These are phyloP conservation scores for Hortiboletus rubellus DNA, from an alignment of 1,284 basidiomycete genomes.

Conservation along the genomic window DNA sequence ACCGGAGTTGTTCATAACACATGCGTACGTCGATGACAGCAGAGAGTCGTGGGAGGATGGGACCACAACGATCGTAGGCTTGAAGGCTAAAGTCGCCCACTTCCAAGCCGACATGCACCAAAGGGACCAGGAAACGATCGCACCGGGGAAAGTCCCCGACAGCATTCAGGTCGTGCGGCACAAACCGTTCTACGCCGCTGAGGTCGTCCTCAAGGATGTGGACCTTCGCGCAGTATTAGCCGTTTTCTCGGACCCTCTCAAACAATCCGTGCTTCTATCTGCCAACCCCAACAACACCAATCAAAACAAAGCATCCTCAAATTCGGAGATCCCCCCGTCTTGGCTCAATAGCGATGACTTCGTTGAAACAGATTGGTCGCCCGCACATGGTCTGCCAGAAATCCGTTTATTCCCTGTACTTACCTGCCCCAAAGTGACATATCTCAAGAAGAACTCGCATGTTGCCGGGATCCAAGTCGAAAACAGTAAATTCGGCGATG, in stretches of 20 bases:
- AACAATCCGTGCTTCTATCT: slow-evolving; percentile 53
- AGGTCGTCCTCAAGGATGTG: slow-evolving; percentile 78
- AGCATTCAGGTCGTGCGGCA: slow-evolving; percentile 62
- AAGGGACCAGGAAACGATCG: slow-evolving; percentile 77
- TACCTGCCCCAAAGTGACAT: slow-evolving; percentile 82
- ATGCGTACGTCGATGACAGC: slow-evolving; percentile 83
- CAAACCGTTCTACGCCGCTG: slow-evolving; percentile 93
- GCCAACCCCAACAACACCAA: slow-evolving; percentile 27
- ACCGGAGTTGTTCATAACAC: slow-evolving; percentile 80
- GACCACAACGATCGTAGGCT: slow-evolving; percentile 77
- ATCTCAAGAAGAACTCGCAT: slow-evolving; percentile 67
- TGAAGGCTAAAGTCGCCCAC: slow-evolving; percentile 79
- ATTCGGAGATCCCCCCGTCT: slow-evolving; percentile 40
- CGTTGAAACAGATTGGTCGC: slow-evolving; percentile 73
- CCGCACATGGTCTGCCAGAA: slow-evolving; percentile 52
- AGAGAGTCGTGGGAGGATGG: slow-evolving; percentile 79
- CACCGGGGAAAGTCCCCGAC: slow-evolving; percentile 48
- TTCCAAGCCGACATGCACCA: slow-evolving; percentile 94
- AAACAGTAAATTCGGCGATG: slow-evolving; percentile 84
- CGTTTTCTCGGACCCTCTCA: slow-evolving; percentile 72
- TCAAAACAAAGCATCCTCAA: slow-evolving; percentile 20
- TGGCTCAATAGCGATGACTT: slow-evolving; percentile 90
- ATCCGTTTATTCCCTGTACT: slow-evolving; percentile 74
- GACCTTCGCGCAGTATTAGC: slow-evolving; percentile 82
- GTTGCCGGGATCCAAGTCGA: slow-evolving; percentile 41